phyloP scores from a whole-genome alignment of 192 early-diverging fungal species.

The Oehlia diaphana region DNA sequence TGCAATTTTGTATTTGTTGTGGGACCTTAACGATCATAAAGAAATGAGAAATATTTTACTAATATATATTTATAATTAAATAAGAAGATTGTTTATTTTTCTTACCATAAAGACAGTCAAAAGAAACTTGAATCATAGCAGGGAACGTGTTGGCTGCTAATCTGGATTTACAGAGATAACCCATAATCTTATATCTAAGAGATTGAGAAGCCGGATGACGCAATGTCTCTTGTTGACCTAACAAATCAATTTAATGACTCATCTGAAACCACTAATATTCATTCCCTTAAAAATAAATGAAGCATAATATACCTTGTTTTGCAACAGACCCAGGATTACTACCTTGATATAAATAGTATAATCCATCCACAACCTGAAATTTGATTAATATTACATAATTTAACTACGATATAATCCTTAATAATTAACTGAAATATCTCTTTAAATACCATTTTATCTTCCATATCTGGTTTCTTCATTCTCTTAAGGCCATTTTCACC shows the following conservation, averaged over 20 bases:
- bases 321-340: conserved; percentile 32
- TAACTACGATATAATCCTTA: neutral
- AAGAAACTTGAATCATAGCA: conserved; percentile 68
- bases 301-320: conserved; percentile 26
- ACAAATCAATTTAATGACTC: neutral
- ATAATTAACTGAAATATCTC: neutral
- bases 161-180: conserved; percentile 63
- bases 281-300: neutral
- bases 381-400: neutral
- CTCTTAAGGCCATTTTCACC: conserved; percentile 83
- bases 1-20: conserved; percentile 66
- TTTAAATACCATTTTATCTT: conserved; percentile 56
- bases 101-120: conserved; percentile 79
- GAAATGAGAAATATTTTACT: neutral
- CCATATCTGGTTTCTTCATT: conserved; percentile 67
- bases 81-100: neutral
- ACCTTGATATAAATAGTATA: conserved; percentile 69
- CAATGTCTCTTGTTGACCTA: conserved; percentile 35
- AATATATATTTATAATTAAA: neutral
- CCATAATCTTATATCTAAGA: conserved; percentile 64
- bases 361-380: conserved; percentile 29
- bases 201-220: conserved; percentile 47
- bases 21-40: conserved; percentile 48
- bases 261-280: neutral
- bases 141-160: conserved; percentile 69